These are phyloP conservation scores for Penicillium sp. DNA, from an alignment of 2,329 filamentous ascomycete species.

Conservation along the genomic window DNA sequence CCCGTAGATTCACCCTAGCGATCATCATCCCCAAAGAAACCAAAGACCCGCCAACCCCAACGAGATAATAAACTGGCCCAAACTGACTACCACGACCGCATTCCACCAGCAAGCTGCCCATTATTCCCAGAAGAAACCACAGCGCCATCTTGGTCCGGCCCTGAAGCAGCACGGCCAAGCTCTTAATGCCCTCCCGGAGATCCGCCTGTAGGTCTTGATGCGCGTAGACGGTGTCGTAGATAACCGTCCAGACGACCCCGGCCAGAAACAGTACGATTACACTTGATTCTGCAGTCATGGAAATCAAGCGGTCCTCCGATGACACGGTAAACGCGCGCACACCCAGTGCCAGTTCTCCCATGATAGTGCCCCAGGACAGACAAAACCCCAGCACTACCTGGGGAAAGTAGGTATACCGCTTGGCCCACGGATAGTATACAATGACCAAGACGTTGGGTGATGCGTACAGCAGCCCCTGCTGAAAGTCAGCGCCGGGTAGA, in stretches of 20 bases:
- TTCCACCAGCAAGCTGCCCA: background rate
- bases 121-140: background rate
- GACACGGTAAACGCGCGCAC: background rate
- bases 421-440: slow-evolving; percentile 68
- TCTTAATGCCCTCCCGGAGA: slow-evolving; percentile 80
- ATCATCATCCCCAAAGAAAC: slow-evolving; percentile 4
- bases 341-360: slow-evolving; percentile 5
- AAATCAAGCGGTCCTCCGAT: too few relatives aligned
- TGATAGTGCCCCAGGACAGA: slow-evolving; percentile 75
- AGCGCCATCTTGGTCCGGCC: background rate
- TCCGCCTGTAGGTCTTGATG: slow-evolving; percentile 90
- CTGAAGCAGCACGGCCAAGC: slow-evolving; percentile 60
- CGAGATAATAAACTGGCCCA: background rate
- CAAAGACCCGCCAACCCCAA: background rate
- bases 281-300: too few relatives aligned
- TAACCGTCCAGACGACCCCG: slow-evolving; percentile 65
- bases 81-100: background rate
- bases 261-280: too few relatives aligned
- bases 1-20: background rate
- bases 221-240: slow-evolving; percentile 92
- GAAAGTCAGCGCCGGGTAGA: too few relatives aligned
- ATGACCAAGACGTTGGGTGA: slow-evolving; percentile 34
- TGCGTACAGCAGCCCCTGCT: too few relatives aligned
- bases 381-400: slow-evolving; percentile 79
- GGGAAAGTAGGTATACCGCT: slow-evolving; percentile 82